A percentile compares a stretch with the other conserved stretches of the same genome.
These are phyloP conservation scores for Penicillium sp. DNA, from an alignment of 2,329 filamentous ascomycete genomes.

Conservation along the genomic window DNA sequence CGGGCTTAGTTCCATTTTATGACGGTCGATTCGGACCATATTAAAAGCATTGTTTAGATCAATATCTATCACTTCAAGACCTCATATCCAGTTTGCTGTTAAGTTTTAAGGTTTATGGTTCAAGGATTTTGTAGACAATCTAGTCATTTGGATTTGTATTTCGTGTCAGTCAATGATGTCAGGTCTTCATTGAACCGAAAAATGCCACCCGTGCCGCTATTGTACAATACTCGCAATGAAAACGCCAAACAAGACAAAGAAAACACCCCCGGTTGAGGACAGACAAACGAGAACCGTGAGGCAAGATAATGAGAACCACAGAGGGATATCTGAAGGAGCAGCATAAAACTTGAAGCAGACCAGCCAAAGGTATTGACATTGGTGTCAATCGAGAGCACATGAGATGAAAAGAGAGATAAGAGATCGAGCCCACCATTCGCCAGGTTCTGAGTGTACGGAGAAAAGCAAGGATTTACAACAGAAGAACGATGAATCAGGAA, in stretches of 20 bases:
- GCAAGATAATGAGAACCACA: slow-evolving; percentile 13
- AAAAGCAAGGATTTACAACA: slow-evolving; percentile 17
- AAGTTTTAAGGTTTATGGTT: not conserved
- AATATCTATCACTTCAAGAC: slow-evolving; percentile 10
- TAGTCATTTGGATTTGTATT: slow-evolving; percentile 1
- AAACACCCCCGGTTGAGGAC: not conserved
- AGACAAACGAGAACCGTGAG: slow-evolving; percentile 9
- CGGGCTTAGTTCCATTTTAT: slow-evolving; percentile 18
- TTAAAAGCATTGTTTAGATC: slow-evolving; percentile 25
- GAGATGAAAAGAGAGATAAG: slow-evolving; percentile 4
- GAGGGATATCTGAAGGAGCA: slow-evolving; percentile 23
- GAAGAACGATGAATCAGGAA: slow-evolving; percentile 9
- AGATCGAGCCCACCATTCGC: slow-evolving; percentile 9
- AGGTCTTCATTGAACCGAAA: slow-evolving; percentile 18
- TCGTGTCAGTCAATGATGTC: slow-evolving; percentile 7
- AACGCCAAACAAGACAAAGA: slow-evolving; percentile 16
- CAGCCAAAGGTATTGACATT: not conserved
- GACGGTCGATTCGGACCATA: slow-evolving; percentile 15
- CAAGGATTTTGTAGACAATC: not conserved
- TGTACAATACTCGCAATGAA: slow-evolving; percentile 20
- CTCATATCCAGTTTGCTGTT: not conserved
- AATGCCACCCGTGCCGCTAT: slow-evolving; percentile 22
- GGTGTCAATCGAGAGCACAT: not conserved
- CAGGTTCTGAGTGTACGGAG: slow-evolving; percentile 8
- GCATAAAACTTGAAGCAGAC: slow-evolving; percentile 3